These are phyloP conservation scores for Rubroboletus satanas DNA, from an alignment of 768 basidiomycete genomes.

Conservation along the genomic window DNA sequence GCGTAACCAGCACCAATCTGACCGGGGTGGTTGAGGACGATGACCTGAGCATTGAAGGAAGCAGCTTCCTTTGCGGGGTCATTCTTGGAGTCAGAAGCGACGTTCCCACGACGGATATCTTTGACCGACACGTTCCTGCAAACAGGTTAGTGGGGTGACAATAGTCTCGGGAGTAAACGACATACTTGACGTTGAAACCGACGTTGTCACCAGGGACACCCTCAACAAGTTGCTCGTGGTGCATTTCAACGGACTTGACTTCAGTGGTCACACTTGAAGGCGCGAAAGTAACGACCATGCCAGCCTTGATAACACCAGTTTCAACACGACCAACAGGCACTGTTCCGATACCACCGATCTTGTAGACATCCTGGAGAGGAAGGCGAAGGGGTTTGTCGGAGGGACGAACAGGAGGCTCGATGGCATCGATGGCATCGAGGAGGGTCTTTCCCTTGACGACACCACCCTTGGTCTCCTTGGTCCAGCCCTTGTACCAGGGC, in stretches of 20 bases:
- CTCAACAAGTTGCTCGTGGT: conserved; percentile 94
- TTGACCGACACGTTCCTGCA: conserved; percentile 98
- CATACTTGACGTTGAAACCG: conserved; percentile 96
- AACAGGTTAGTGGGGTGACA: conserved; percentile 3
- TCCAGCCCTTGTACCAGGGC: conserved; percentile 99
- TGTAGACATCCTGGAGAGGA: conserved; percentile 99
- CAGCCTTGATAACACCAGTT: conserved; percentile 99
- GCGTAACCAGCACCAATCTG: conserved; percentile 99
- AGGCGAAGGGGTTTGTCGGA: conserved; percentile 99
- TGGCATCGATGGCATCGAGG: conserved; percentile 99
- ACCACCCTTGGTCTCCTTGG: conserved; percentile 93
- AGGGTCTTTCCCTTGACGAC: conserved; percentile 97
- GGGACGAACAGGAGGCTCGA: conserved; percentile 94
- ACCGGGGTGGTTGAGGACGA: conserved; percentile 99
- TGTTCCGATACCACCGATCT: conserved; percentile 99
- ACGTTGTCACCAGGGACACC: conserved; percentile 99
- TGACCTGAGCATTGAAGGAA: conserved; percentile 99
- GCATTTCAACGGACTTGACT: conserved; percentile 99
- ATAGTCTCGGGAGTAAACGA: conserved; percentile 9
- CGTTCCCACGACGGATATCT: conserved; percentile 99
- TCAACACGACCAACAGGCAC: conserved; percentile 99
- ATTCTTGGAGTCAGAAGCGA: conserved; percentile 99
- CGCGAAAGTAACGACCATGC: conserved; percentile 98
- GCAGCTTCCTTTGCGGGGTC: conserved; percentile 99
- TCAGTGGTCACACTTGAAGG: conserved; percentile 99